Evolutionary conservation across 768 basidiomycete species (phyloP).

Genomic region (Omphalotus guepiniiformis): DNA sequence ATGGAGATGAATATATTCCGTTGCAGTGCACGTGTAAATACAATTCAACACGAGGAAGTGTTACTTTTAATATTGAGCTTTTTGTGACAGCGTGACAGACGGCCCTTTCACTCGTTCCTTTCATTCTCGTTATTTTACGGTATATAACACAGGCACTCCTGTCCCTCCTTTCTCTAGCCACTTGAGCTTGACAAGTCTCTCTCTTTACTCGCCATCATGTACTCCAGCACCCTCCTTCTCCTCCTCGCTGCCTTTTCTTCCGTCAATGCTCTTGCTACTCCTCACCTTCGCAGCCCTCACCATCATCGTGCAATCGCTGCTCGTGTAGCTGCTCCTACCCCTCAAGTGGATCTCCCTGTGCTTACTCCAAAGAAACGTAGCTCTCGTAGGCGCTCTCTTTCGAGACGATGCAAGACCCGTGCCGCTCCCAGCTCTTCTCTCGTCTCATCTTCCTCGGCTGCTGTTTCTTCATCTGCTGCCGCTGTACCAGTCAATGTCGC

Average conservation of each 20-base stretch:
- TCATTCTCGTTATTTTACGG: not conserved
- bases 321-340: constrained; percentile 32
- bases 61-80: too few relatives aligned
- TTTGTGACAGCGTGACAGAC: constrained; percentile 5
- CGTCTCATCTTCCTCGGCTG: not conserved
- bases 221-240: constrained; percentile 40
- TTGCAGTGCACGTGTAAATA: not conserved
- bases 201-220: constrained; percentile 33
- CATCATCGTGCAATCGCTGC: constrained; percentile 44
- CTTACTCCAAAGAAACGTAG: constrained; percentile 7
- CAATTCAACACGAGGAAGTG: too few relatives aligned
- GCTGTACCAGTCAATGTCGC: constrained; percentile 13
- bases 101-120: not conserved
- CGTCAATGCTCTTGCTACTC: constrained; percentile 33
- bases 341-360: constrained; percentile 17
- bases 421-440: constrained; percentile 5
- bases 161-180: constrained; percentile 12
- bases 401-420: constrained; percentile 14
- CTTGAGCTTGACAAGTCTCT: not conserved
- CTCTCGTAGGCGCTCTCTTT: not conserved
- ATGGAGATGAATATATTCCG: too few relatives aligned
- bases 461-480: constrained; percentile 6
- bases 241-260: constrained; percentile 32
- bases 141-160: constrained; percentile 13
- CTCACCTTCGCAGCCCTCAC: constrained; percentile 34